phyloP scores from a whole-genome alignment of 768 basidiomycete genomes.

The Leucocoprinus leucothites region DNA sequence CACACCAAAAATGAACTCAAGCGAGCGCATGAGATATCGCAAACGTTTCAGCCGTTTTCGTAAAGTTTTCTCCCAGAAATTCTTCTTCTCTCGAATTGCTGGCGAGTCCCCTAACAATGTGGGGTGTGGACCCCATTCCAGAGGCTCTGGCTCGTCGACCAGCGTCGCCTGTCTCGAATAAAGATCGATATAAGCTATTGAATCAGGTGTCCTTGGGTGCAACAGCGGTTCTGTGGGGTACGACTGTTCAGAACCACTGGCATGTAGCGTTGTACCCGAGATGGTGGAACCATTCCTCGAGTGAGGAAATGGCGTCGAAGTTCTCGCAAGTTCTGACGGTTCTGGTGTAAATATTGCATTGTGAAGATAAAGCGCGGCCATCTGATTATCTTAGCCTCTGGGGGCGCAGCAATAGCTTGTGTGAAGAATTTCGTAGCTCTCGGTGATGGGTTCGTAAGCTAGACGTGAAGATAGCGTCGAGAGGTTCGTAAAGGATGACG shows the following conservation, averaged over 20 bases:
- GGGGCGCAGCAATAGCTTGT: constrained; percentile 12
- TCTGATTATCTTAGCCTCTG: constrained; percentile 18
- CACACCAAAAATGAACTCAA: constrained; percentile 40
- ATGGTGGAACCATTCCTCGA: constrained; percentile 37
- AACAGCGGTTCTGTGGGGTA: constrained; percentile 44
- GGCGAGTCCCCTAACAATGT: constrained; percentile 24
- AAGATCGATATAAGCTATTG: constrained; percentile 29
- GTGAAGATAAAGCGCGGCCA: constrained; percentile 62
- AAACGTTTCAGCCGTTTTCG: constrained; percentile 28
- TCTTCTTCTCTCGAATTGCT: constrained; percentile 26
- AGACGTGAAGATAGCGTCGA: constrained; percentile 2
- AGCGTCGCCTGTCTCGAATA: constrained; percentile 29
- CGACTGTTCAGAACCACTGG: constrained; percentile 35
- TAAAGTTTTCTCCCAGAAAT: constrained; percentile 20
- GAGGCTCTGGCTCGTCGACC: constrained; percentile 19
- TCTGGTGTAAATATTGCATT: constrained; percentile 46
- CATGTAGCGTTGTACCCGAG: constrained; percentile 35
- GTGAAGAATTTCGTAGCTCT: constrained; percentile 16
- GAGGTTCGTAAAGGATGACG: neutral
- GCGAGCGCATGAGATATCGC: constrained; percentile 21
- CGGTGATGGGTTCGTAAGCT: constrained; percentile 11
- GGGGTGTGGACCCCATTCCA: constrained; percentile 26
- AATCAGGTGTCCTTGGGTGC: constrained; percentile 24
- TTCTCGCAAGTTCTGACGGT: constrained; percentile 20
- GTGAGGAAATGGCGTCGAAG: constrained; percentile 29